Base-by-base conservation (phyloP, 768 basidiomycete genomes). In the Termitomyces sp. region DNA sequence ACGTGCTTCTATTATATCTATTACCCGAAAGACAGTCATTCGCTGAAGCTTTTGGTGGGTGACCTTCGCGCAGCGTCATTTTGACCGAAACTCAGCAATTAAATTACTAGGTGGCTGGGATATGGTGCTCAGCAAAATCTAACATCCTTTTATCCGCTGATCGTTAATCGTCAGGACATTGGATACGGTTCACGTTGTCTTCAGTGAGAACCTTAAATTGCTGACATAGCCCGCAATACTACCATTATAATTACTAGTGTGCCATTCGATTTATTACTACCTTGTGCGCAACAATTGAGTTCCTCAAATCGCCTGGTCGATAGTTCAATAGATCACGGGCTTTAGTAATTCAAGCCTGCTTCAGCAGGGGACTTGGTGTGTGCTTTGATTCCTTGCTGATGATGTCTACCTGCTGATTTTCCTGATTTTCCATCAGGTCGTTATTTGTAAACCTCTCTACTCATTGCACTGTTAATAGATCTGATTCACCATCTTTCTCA, bases 1-100 rank as follows among this genome's bases (percentile, higher is more conserved):
- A 63, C 70, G 16, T 78, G 78, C 65, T 76, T 77, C 53, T 80
- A 80, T 62, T 79, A 72, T 54, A 61, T 70, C 41, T 68, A 70
- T 45, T 78, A 75, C 61, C 76, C 76, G 2, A 73, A 73, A 51
- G 78, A 78, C 66, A 67, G 64, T 6, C 54, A 33, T 6, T 58
- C 57, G 30, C 66, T 74, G 34, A 78, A 78, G 59, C 22, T 63
- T 30, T 65, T 79, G 50, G 78, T 78, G 49, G 58, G 72, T 67
- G 5, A 41, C 42, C 11, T 49, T n/a, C 31, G n/a, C 30, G 15
- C 5, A 8, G 45, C 6, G 16, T 30, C 12, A n/a, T n/a, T 18
- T 9, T 27, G 22, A 31, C 37, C 50, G 22, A 50, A 44, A 41
- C 36, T 27, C 24, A 24, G 11, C 15, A 34, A 45, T 22, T 30